Percentiles rank a stretch among this genome's conserved stretches.
Evolutionary conservation across 345 rosid species (phyloP).

Genomic region (Salix arbutifolia): DNA sequence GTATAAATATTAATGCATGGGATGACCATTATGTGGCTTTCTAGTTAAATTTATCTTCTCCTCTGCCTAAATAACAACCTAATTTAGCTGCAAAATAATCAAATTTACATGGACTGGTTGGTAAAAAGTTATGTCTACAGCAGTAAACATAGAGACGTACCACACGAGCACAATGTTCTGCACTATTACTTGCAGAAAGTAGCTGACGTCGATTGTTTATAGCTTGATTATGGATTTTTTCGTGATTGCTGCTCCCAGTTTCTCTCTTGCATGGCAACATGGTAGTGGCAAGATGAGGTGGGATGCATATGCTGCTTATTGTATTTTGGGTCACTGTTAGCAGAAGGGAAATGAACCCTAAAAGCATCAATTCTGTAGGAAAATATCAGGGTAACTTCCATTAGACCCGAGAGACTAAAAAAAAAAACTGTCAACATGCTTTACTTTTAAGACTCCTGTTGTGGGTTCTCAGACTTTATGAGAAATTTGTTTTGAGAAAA

Average conservation of each 20-base stretch:
- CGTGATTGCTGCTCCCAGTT: constrained; percentile 22
- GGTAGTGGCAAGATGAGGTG: constrained; percentile 36
- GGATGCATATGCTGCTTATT: constrained; percentile 58
- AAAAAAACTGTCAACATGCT: neutral
- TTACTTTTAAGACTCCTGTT: neutral
- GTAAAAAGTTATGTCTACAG: neutral
- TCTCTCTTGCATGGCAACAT: constrained; percentile 76
- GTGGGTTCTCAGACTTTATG: neutral
- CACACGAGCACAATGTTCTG: constrained; percentile 34
- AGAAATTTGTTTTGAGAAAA: neutral
- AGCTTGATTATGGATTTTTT: constrained; percentile 21
- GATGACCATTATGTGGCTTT: too few relatives aligned
- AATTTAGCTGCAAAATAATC: neutral
- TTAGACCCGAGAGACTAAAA: constrained; percentile 6
- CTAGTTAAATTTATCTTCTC: too few relatives aligned
- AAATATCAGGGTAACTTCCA: constrained; percentile 18
- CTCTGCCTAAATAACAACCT: neutral
- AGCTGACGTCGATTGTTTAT: constrained; percentile 35
- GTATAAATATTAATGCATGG: too few relatives aligned
- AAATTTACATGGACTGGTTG: neutral
- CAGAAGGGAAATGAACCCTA: constrained; percentile 84
- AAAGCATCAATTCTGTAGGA: constrained; percentile 79
- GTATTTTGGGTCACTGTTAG: constrained; percentile 56
- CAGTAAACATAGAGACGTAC: constrained; percentile 18
- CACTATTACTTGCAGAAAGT: constrained; percentile 27